Evolutionary conservation across 2,329 filamentous ascomycete genomes (phyloP), one percentile per base, ranked within the genome.

Genomic region (Pestalotiopsis sp.): DNA sequence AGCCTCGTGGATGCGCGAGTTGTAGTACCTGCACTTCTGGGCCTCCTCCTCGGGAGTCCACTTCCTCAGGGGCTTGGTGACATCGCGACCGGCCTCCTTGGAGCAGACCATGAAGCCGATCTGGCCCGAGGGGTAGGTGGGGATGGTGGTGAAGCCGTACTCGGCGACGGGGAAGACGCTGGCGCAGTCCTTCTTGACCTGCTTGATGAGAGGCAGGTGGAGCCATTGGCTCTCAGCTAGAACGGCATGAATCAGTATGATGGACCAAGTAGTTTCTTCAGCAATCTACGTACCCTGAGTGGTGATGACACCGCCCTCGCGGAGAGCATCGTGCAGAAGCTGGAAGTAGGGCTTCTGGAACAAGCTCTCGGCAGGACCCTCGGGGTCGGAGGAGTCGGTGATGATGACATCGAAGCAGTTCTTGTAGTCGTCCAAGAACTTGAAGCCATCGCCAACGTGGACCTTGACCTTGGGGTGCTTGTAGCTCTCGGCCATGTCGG

Each of bases 51-150:
- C 95, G 73, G 87, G 80, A 72, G 90, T 87, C 92, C 94, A 97
- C 76, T 84, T 87, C 79, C 96, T 92, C 71, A 98, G 79, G 66
- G 96, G 96, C 83, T 91, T 93, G 82, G 89, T 93, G 80, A 98
- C 88, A 83, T 99, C 89, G 81, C 91, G 90, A 79, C 84, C 90
- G 80, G 90, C 86, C 80, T 98, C 95, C 90, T 99, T 98, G 91
- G 88, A 93, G 91, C 96, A 98, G 80, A 99, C 93, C 95, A 99
- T 98, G 91, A 99, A 99, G 80, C 96, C 96, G 79, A 99, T 99
- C 87, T 99, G 96, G 80, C 96, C 96, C 68, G 94, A 97, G 74
- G 96, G 96, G 88, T 99, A 99, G 80, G 96, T 99, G 70, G 96
- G 96, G 83, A 99, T 99, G 77, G 95, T 98, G 79, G 95, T 98